Conservation (phyloP, 2,329 filamentous ascomycete species). For the Fusarium torulosum region DNA sequence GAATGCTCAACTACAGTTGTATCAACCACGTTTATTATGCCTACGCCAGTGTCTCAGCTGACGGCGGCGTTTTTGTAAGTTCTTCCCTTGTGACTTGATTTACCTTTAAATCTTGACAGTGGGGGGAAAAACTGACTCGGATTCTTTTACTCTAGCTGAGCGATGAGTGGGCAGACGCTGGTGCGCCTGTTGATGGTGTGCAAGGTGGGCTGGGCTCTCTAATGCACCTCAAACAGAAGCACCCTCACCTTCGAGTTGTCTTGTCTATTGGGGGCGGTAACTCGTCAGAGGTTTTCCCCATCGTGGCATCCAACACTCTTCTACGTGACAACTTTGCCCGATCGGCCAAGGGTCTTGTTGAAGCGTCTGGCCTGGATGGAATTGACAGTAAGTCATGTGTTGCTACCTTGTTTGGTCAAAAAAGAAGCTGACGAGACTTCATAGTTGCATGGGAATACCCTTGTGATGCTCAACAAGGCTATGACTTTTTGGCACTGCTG, state of each 20-base stretch:
- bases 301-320: conserved; percentile 71
- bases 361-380: conserved; percentile 70
- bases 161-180: conserved; percentile 81
- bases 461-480: conserved; percentile 72
- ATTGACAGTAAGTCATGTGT: conserved; percentile 73
- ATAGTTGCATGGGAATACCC: conserved; percentile 86
- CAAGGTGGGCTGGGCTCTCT: conserved; percentile 80
- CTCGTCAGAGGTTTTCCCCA: conserved; percentile 75
- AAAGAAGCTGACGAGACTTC: conserved; percentile 24
- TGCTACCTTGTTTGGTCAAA: not conserved
- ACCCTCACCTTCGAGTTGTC: conserved; percentile 79
- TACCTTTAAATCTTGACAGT: conserved; percentile 15
- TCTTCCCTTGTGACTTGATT: conserved; percentile 6
- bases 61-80: conserved; percentile 81
- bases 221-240: conserved; percentile 76
- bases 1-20: conserved; percentile 78
- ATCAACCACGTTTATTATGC: conserved; percentile 88
- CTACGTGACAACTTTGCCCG: conserved; percentile 77
- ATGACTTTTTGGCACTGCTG: conserved; percentile 77
- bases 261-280: conserved; percentile 79
- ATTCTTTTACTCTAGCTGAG: conserved; percentile 68
- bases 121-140: conserved; percentile 45
- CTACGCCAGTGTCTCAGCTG: conserved; percentile 78
- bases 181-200: conserved; percentile 78
- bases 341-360: conserved; percentile 74